These are phyloP conservation scores for Stagonosporopsis vannaccii DNA, from an alignment of 2,329 filamentous ascomycete species.

Conservation along the genomic window DNA sequence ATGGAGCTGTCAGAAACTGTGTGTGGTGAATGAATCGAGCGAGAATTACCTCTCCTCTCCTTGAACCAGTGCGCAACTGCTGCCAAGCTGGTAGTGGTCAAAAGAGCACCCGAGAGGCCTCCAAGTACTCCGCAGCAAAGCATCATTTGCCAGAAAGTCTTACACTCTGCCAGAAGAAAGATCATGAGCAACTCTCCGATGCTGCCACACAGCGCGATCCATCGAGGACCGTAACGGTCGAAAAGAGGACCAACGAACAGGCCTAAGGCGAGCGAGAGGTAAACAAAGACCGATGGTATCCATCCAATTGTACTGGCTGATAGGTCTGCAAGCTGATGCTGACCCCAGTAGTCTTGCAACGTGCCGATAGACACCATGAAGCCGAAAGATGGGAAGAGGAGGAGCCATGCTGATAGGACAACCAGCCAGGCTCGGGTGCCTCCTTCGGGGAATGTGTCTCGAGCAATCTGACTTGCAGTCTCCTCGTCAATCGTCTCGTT, in stretches of 20 bases:
- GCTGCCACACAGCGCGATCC: slow-evolving; percentile 44
- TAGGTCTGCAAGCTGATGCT: slow-evolving; percentile 73
- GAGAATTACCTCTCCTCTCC: slow-evolving; percentile 28
- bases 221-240: slow-evolving; percentile 47
- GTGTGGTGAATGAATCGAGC: neutral
- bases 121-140: slow-evolving; percentile 51
- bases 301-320: slow-evolving; percentile 74
- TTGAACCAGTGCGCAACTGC: slow-evolving; percentile 52
- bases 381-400: slow-evolving; percentile 47
- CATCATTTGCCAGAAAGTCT: slow-evolving; percentile 54
- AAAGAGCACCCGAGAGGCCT: slow-evolving; percentile 49
- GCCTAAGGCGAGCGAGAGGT: slow-evolving; percentile 81
- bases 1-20: neutral
- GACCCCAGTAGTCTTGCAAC: slow-evolving; percentile 79
- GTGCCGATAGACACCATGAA: slow-evolving; percentile 65
- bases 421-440: slow-evolving; percentile 52
- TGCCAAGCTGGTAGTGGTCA: slow-evolving; percentile 48
- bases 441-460: slow-evolving; percentile 49
- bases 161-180: slow-evolving; percentile 44
- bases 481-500: slow-evolving; percentile 21
- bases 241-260: slow-evolving; percentile 84
- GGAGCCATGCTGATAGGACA: slow-evolving; percentile 46
- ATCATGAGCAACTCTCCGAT: slow-evolving; percentile 37
- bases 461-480: slow-evolving; percentile 29
- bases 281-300: slow-evolving; percentile 88